phyloP scores from a whole-genome alignment of 192 early-diverging fungal species.

The Powellomyces hirtus region DNA sequence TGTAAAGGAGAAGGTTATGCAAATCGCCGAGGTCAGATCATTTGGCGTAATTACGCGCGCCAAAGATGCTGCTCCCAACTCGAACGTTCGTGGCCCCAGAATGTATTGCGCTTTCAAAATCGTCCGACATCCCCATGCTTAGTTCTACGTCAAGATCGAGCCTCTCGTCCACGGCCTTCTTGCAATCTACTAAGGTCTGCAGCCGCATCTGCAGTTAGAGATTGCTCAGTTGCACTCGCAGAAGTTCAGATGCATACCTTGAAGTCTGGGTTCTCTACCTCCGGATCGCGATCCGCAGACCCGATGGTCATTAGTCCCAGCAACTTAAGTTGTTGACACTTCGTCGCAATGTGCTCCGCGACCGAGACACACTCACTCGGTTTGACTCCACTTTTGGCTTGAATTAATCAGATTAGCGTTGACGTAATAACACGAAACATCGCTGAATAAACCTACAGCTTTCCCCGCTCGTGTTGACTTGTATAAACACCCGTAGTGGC shows the following conservation, averaged over 20 bases:
- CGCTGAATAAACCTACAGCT: constrained; percentile 64
- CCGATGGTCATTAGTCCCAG: constrained; percentile 97
- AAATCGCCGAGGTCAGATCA: too few species aligned
- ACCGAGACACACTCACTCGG: constrained; percentile 52
- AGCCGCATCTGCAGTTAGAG: neutral
- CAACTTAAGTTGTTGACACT: constrained; percentile 69
- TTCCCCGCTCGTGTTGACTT: constrained; percentile 95
- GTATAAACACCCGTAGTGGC: constrained; percentile 81
- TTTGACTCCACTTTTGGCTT: constrained; percentile 78
- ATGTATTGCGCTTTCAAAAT: constrained; percentile 81
- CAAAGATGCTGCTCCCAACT: constrained; percentile 93
- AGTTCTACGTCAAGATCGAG: constrained; percentile 57
- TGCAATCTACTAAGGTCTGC: constrained; percentile 21
- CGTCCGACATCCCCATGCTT: constrained; percentile 98
- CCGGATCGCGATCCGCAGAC: constrained; percentile 51
- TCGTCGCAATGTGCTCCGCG: constrained; percentile 59
- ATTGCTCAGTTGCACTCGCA: too few species aligned
- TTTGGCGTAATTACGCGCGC: constrained; percentile 44
- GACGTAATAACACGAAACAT: too few species aligned
- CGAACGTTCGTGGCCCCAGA: constrained; percentile 89
- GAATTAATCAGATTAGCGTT: neutral
- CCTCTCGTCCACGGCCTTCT: constrained; percentile 13
- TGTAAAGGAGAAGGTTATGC: too few species aligned
- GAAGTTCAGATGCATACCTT: constrained; percentile 43
- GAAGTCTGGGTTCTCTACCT: constrained; percentile 72